Percentiles rank a stretch among this genome's conserved stretches.
Conservation (phyloP, 2,329 filamentous ascomycete genomes). For the Pseudopithomyces chartarum region DNA sequence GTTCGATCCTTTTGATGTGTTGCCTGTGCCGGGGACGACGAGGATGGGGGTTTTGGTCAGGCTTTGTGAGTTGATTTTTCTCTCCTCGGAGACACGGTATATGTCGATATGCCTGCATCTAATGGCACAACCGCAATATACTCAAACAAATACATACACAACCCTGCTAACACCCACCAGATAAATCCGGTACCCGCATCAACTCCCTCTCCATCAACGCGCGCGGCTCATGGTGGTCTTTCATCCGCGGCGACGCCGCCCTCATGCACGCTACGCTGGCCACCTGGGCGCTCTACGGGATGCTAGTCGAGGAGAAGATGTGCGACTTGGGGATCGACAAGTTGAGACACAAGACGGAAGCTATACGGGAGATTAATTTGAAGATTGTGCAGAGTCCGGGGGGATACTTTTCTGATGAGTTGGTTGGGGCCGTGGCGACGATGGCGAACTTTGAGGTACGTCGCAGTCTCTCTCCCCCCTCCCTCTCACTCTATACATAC, state of each 20-base stretch:
- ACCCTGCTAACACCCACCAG: no score
- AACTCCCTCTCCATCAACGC: constrained; percentile 30
- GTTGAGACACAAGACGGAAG: constrained; percentile 30
- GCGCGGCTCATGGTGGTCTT: constrained; percentile 26
- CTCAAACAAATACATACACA: no score
- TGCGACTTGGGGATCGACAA: constrained; percentile 18
- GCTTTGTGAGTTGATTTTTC: constrained; percentile 23
- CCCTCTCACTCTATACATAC: no score
- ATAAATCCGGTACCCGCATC: constrained; percentile 17
- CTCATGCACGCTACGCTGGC: constrained; percentile 33
- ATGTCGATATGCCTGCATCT: no score
- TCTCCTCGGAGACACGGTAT: background rate
- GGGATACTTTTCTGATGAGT: constrained; percentile 26
- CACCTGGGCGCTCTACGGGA: constrained; percentile 34
- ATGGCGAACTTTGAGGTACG: constrained; percentile 33
- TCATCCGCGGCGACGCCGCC: constrained; percentile 27
- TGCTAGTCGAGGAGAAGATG: constrained; percentile 17
- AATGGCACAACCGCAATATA: no score
- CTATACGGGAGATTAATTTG: constrained; percentile 29
- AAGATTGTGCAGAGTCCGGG: constrained; percentile 18
- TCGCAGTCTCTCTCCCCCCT: no score
- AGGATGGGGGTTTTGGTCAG: constrained; percentile 27
- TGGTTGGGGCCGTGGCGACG: constrained; percentile 28
- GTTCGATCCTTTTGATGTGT: constrained; percentile 30
- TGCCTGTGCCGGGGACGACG: constrained; percentile 27